Evolutionary conservation across 169 alveolate genomes (phyloP).

Genomic region (Theileria sp.): DNA sequence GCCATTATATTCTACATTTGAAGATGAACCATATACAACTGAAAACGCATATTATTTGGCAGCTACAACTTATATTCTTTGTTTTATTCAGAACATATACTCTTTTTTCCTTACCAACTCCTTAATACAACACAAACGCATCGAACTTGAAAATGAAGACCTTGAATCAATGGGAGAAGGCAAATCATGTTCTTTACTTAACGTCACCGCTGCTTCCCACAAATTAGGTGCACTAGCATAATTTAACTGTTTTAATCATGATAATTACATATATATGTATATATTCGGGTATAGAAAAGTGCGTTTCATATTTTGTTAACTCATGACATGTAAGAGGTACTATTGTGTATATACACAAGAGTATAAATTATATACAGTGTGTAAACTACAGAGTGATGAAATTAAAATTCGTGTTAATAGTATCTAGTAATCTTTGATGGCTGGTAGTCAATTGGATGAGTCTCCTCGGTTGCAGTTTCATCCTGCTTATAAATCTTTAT

Average conservation of each 20-base stretch:
- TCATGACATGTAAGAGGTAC: neutral
- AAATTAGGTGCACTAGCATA: neutral
- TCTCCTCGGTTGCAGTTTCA: conserved; percentile 76
- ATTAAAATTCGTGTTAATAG: conserved; percentile 31
- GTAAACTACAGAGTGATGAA: neutral
- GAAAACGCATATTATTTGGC: neutral
- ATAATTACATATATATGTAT: neutral
- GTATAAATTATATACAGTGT: neutral
- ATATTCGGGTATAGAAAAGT: neutral
- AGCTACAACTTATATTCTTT: neutral
- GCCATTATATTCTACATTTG: neutral
- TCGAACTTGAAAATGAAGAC: neutral
- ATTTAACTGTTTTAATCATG: neutral
- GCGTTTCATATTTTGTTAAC: neutral
- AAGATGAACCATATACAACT: neutral
- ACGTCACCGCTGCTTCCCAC: neutral
- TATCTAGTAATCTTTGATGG: conserved; percentile 67
- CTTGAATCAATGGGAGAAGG: neutral
- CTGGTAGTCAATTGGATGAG: conserved; percentile 72
- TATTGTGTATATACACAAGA: neutral
- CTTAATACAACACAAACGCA: neutral
- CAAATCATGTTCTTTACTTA: conserved; percentile 1
- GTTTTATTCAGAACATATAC: neutral
- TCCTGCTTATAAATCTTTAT: conserved; percentile 88
- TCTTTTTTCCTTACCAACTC: neutral